Percentiles rank a stretch among this genome's conserved stretches.
Conservation (phyloP, 202 grass and related monocot species). For the Carex sylvatica region DNA sequence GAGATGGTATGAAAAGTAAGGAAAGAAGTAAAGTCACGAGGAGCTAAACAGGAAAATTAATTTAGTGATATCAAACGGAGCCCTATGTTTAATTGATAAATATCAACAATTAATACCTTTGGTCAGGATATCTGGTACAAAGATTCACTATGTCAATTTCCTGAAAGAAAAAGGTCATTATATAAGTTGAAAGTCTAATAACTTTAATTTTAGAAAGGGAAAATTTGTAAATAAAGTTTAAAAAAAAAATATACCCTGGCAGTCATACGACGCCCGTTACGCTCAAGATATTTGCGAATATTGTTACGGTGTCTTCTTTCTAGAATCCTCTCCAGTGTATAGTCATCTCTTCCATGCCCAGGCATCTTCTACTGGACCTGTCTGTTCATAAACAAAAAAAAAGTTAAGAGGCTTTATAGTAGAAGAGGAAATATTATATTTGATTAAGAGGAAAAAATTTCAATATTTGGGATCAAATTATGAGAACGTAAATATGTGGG, state of each 20-base stretch:
- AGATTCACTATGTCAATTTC: constrained; percentile 24
- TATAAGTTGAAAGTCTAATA: not conserved
- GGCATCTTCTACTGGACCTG: constrained; percentile 46
- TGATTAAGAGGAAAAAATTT: not conserved
- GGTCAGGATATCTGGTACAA: constrained; percentile 1
- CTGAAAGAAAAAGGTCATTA: constrained; percentile 18
- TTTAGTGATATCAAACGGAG: not conserved
- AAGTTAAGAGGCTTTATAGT: not conserved
- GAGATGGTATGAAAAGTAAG: not conserved
- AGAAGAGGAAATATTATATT: not conserved
- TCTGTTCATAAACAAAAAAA: constrained; percentile 13
- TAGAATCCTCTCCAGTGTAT: constrained; percentile 32
- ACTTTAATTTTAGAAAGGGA: not conserved
- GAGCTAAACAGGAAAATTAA: not conserved
- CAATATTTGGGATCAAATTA: not conserved
- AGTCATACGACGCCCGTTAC: constrained; percentile 20
- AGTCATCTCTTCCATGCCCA: constrained; percentile 35
- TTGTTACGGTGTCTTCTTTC: constrained; percentile 31
- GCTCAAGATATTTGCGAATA: constrained; percentile 28
- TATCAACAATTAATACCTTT: constrained; percentile 24
- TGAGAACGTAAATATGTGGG: not conserved
- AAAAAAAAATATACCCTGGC: not conserved
- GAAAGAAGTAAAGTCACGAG: not conserved
- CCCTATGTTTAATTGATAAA: constrained; percentile 28
- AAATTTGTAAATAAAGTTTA: not conserved